Conservation (phyloP, 2,329 filamentous ascomycete species). For the Cladophialophora chaetospira region DNA sequence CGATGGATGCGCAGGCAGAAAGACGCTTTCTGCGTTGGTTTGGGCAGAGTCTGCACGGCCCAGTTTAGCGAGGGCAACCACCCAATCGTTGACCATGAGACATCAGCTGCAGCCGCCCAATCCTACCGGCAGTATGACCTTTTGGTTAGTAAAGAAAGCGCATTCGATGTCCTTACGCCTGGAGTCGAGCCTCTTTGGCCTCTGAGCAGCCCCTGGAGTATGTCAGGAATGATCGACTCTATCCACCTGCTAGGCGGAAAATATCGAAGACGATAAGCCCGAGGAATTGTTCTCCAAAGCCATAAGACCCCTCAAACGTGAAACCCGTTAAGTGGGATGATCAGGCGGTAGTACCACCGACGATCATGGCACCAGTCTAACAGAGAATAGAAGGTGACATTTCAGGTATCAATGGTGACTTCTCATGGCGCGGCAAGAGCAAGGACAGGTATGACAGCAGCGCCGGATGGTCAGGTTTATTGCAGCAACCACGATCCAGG, state of each 20-base stretch:
- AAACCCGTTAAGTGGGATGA: constrained; percentile 12
- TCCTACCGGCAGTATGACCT: background rate
- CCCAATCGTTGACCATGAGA: constrained; percentile 3
- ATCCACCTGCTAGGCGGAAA: background rate
- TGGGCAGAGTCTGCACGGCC: background rate
- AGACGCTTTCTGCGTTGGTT: constrained; percentile 1
- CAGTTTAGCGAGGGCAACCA: background rate
- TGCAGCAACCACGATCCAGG: too few species aligned
- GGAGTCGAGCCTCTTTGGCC: background rate
- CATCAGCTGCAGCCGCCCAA: constrained; percentile 1
- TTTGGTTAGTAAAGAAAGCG: background rate
- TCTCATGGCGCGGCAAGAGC: background rate
- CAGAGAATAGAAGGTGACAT: constrained; percentile 16
- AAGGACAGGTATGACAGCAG: background rate
- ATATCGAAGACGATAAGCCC: background rate
- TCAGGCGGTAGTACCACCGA: constrained; percentile 7
- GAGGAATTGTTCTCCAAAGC: background rate
- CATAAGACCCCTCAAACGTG: background rate
- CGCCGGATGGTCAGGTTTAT: background rate
- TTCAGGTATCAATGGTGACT: background rate
- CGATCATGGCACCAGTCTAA: constrained; percentile 10
- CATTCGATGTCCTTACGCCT: background rate
- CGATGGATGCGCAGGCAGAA: constrained; percentile 28
- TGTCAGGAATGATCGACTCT: background rate
- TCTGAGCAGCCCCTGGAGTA: background rate